Percentiles rank a stretch among this genome's conserved stretches.
Conservation (phyloP, 352 stramenopile species). For the Pythium scleroteichum region DNA sequence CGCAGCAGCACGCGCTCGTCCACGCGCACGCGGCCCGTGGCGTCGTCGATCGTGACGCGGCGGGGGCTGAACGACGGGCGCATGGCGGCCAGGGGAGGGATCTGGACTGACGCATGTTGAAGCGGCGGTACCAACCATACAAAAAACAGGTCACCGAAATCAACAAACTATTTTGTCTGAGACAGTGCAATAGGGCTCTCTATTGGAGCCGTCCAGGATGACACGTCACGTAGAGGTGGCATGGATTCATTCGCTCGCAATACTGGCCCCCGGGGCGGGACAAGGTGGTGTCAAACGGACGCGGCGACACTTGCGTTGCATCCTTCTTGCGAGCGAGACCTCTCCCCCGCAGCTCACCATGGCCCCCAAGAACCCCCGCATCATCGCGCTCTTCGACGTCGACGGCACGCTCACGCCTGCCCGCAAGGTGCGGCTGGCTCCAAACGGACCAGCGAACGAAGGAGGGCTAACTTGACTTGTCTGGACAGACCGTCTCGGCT, state of each 20-base stretch:
- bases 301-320: too few relatives aligned
- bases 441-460: background rate
- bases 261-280: conserved; percentile 11
- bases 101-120: background rate
- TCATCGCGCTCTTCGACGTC: conserved; percentile 99
- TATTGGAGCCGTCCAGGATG: background rate
- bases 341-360: conserved; percentile 20
- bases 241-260: conserved; percentile 13
- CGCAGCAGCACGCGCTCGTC: conserved; percentile 38
- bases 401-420: conserved; percentile 98
- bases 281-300: background rate
- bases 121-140: background rate
- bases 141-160: background rate
- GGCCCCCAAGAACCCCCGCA: conserved; percentile 81
- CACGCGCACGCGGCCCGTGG: conserved; percentile 32
- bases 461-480: background rate
- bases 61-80: conserved; percentile 46
- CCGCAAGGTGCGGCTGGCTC: conserved; percentile 66
- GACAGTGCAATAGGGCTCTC: background rate
- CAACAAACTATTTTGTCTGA: background rate
- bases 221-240: conserved; percentile 9
- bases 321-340: too few relatives aligned
- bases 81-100: conserved; percentile 24
- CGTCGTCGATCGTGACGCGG: conserved; percentile 41
- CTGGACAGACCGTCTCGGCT: conserved; percentile 70